phyloP scores from a whole-genome alignment of 2,329 filamentous ascomycete genomes.

The Mollisiaceae sp. region DNA sequence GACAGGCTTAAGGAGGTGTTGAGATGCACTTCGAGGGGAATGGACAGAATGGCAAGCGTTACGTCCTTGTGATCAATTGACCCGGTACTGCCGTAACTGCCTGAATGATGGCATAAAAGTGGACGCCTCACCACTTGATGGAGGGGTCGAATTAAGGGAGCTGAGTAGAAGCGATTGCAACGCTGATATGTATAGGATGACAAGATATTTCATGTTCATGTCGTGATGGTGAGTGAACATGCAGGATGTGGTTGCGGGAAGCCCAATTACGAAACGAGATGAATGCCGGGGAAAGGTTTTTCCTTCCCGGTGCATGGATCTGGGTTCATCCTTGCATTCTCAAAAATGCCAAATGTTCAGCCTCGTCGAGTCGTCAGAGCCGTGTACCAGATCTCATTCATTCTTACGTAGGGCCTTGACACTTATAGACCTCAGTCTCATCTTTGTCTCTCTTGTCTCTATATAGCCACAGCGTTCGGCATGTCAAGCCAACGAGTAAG shows the following conservation, averaged over 20 bases:
- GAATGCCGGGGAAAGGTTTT: background rate
- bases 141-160: background rate
- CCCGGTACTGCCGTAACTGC: background rate
- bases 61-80: slow-evolving; percentile 6
- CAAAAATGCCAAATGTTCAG: background rate
- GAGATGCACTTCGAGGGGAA: background rate
- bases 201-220: background rate
- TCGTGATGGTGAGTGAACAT: background rate
- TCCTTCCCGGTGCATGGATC: background rate
- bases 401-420: background rate
- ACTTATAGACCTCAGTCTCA: background rate
- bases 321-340: background rate
- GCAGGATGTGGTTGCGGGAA: background rate
- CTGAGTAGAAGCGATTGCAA: background rate
- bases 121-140: background rate
- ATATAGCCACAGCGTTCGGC: background rate
- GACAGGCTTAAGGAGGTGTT: background rate
- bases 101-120: background rate
- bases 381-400: slow-evolving; percentile 6
- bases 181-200: background rate
- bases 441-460: background rate
- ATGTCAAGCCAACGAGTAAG: background rate
- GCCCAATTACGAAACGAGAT: too few relatives aligned
- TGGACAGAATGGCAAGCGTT: background rate
- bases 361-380: slow-evolving; percentile 1